Conservation (phyloP, 2,329 filamentous ascomycete genomes). For the Fusarium sp. region DNA sequence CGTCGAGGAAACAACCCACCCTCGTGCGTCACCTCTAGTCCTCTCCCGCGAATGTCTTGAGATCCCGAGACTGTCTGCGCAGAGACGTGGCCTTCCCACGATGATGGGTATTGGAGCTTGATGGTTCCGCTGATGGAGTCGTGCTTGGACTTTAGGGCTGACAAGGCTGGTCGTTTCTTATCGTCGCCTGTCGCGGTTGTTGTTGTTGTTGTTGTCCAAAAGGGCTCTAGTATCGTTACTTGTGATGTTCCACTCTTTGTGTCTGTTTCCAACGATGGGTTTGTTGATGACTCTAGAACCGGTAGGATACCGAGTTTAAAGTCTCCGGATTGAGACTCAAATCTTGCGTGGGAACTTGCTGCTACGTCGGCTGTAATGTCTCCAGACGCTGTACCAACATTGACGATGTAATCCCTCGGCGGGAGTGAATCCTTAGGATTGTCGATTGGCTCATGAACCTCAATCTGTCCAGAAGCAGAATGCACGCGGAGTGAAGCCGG, state of each 20-base stretch:
- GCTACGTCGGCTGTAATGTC: conserved; percentile 53
- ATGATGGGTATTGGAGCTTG: conserved; percentile 56
- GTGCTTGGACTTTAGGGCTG: conserved; percentile 55
- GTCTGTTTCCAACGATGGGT: conserved; percentile 51
- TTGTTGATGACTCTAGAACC: conserved; percentile 48
- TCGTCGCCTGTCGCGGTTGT: conserved; percentile 5
- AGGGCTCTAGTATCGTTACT: conserved; percentile 55
- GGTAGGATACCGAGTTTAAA: conserved; percentile 56
- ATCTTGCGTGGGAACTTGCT: conserved; percentile 48
- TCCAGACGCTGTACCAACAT: conserved; percentile 58
- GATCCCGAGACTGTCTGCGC: conserved; percentile 54
- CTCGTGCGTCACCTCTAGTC: conserved; percentile 51
- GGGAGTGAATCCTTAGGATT: conserved; percentile 49
- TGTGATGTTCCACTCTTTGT: conserved; percentile 56
- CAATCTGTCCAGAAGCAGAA: conserved; percentile 57
- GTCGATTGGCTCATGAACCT: conserved; percentile 56
- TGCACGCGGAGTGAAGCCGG: conserved; percentile 55
- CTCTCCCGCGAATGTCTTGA: conserved; percentile 54
- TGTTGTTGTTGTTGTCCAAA: conserved; percentile 48
- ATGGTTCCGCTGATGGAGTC: conserved; percentile 57
- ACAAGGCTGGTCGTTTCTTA: conserved; percentile 37
- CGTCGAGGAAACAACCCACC: conserved; percentile 45
- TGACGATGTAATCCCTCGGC: conserved; percentile 58
- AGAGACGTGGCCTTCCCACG: conserved; percentile 60
- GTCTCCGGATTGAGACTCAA: conserved; percentile 55